Conservation (phyloP, 2,329 filamentous ascomycete genomes). For the Claviceps fusiformis region DNA sequence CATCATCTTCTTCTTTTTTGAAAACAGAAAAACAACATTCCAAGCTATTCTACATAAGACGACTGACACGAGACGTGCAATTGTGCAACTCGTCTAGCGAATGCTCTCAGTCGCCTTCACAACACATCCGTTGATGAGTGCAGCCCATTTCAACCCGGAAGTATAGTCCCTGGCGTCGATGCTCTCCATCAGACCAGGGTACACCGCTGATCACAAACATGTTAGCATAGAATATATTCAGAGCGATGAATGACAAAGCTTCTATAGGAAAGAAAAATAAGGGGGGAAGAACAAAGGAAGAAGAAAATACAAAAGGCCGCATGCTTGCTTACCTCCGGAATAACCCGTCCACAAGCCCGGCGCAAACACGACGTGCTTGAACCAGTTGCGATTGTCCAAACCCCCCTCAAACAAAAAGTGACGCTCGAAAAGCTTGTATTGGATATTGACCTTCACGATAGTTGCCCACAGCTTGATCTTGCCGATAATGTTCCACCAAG, state of each 20-base stretch:
- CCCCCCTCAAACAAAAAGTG: slow-evolving; percentile 64
- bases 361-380: slow-evolving; percentile 90
- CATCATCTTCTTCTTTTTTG: too few relatives aligned
- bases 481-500: slow-evolving; percentile 68
- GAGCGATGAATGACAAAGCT: neutral
- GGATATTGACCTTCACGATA: slow-evolving; percentile 56
- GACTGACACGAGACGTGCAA: neutral
- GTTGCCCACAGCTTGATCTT: slow-evolving; percentile 49
- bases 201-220: slow-evolving; percentile 31
- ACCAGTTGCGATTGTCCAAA: slow-evolving; percentile 71
- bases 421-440: slow-evolving; percentile 75
- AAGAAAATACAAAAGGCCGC: neutral
- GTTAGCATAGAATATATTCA: slow-evolving; percentile 4
- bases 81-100: neutral
- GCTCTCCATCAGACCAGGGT: slow-evolving; percentile 48
- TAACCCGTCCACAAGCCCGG: slow-evolving; percentile 89
- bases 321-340: slow-evolving; percentile 45
- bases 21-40: too few relatives aligned
- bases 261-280: too few relatives aligned
- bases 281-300: neutral
- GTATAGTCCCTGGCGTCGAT: slow-evolving; percentile 45
- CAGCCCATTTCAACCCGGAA: slow-evolving; percentile 45
- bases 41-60: neutral
- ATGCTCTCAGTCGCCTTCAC: slow-evolving; percentile 30
- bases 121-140: slow-evolving; percentile 41